Evolutionary conservation across 2,329 filamentous ascomycete species (phyloP).

Genomic region (Capronia americana): DNA sequence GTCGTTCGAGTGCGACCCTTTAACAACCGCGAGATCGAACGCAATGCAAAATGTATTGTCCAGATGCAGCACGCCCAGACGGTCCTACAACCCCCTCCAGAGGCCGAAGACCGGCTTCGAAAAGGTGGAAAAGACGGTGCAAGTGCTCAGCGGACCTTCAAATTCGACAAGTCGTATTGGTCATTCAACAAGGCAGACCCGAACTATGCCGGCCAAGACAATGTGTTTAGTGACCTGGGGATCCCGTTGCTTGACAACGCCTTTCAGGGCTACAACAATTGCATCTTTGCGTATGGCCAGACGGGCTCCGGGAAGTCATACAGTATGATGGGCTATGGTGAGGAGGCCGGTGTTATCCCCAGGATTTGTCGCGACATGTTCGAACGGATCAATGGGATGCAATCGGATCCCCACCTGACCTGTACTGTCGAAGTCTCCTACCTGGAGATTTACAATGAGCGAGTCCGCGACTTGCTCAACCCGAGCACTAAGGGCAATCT

Average conservation of each 20-base stretch:
- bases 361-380: slow-evolving; percentile 99
- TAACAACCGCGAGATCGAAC: slow-evolving; percentile 92
- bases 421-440: slow-evolving; percentile 99
- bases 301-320: slow-evolving; percentile 99
- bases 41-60: slow-evolving; percentile 93
- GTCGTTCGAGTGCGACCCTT: slow-evolving; percentile 96
- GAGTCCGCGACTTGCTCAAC: slow-evolving; percentile 93
- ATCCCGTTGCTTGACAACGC: slow-evolving; percentile 94
- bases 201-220: slow-evolving; percentile 87
- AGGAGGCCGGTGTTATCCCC: slow-evolving; percentile 93
- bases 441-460: slow-evolving; percentile 98
- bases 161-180: slow-evolving; percentile 98
- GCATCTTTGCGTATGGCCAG: slow-evolving; percentile 98
- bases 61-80: slow-evolving; percentile 96
- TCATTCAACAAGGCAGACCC: slow-evolving; percentile 84
- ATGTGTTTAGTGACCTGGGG: slow-evolving; percentile 87
- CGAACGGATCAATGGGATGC: slow-evolving; percentile 74
- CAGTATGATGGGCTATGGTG: slow-evolving; percentile 99
- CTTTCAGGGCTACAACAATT: slow-evolving; percentile 98
- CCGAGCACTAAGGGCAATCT: slow-evolving; percentile 94
- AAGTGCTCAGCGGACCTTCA: slow-evolving; percentile 83
- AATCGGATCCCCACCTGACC: slow-evolving; percentile 76
- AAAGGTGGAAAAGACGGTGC: slow-evolving; percentile 49
- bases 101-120: slow-evolving; percentile 60
- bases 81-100: slow-evolving; percentile 75